Evolutionary conservation across 208 protist species (phyloP).

Genomic region (Histomonas meleagridis): DNA sequence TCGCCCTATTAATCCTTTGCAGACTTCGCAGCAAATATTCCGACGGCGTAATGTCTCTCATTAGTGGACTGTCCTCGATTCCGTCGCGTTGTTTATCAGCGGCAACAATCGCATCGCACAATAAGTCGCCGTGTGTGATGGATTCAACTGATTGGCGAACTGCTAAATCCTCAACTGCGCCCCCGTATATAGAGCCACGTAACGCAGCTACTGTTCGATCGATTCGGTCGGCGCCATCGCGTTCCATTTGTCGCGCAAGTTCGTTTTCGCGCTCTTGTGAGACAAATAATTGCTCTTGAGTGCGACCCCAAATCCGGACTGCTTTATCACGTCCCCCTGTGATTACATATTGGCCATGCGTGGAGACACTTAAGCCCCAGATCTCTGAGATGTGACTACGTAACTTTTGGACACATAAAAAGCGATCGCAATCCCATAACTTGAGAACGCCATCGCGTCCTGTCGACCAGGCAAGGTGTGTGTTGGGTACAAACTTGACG

Average conservation of each 20-base stretch:
- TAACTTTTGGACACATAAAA: slow-evolving; percentile 57
- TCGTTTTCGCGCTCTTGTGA: neutral
- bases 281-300: slow-evolving; percentile 52
- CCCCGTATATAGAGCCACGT: neutral
- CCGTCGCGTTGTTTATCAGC: neutral
- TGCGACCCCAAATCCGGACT: slow-evolving; percentile 61
- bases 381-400: slow-evolving; percentile 59
- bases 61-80: neutral
- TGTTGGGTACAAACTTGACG: slow-evolving; percentile 78
- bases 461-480: slow-evolving; percentile 88
- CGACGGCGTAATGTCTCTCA: neutral
- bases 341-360: slow-evolving; percentile 45
- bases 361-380: slow-evolving; percentile 53
- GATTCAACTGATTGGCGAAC: neutral
- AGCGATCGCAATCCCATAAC: slow-evolving; percentile 90
- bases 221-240: neutral
- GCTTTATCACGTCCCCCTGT: slow-evolving; percentile 58
- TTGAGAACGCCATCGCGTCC: slow-evolving; percentile 70
- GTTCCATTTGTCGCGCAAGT: neutral
- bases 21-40: neutral
- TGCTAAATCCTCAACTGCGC: neutral
- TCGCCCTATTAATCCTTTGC: neutral
- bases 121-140: neutral
- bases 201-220: neutral
- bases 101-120: neutral